Conservation (phyloP, 257 asterid genomes). For the Solanum tacnaense region DNA sequence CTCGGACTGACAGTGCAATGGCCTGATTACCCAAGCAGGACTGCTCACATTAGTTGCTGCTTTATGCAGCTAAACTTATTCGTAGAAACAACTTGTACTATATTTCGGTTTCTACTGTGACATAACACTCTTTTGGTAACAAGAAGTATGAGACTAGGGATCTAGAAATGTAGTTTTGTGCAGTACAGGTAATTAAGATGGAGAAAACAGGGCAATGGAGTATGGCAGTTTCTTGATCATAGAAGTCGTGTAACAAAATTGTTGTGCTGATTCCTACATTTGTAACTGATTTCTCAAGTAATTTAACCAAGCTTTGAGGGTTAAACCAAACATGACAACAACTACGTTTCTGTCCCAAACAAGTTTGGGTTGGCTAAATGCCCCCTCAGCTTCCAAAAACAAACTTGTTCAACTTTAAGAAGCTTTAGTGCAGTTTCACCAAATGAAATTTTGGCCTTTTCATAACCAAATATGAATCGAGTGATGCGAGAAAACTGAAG, state of each 20-base stretch:
- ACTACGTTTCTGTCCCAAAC: neutral
- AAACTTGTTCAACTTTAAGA: neutral
- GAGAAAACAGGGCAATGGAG: neutral
- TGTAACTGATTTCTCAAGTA: neutral
- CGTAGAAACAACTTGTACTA: neutral
- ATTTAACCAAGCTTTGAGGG: neutral
- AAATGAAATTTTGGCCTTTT: neutral
- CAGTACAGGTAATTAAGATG: constrained; percentile 8
- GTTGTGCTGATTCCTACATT: neutral
- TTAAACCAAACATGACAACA: neutral
- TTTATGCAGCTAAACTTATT: neutral
- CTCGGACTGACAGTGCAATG: neutral
- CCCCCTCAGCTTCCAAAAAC: neutral
- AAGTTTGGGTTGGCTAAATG: neutral
- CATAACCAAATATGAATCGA: neutral
- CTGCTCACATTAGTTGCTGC: neutral
- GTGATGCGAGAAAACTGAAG: neutral
- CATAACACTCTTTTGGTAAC: neutral
- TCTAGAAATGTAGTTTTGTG: neutral
- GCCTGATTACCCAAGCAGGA: neutral
- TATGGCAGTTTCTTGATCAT: neutral
- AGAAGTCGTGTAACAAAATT: neutral
- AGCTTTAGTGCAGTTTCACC: neutral
- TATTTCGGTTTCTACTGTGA: neutral
- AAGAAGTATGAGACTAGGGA: neutral